These are phyloP conservation scores for Dryas integrifolia DNA, from an alignment of 331 rosid genomes.

Conservation along the genomic window DNA sequence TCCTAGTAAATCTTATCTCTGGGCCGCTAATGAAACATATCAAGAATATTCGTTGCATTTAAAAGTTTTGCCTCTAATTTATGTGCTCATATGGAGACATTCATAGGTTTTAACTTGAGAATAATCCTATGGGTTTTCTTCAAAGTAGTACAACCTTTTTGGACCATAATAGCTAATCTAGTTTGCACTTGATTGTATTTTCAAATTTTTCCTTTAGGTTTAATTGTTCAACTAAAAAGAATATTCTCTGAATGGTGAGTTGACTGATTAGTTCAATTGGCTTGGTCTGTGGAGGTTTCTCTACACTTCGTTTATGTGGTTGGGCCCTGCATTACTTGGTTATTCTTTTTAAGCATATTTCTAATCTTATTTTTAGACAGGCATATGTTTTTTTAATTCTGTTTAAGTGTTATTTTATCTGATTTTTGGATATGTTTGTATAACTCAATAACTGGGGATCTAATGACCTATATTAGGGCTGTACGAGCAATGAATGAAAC, in stretches of 20 bases:
- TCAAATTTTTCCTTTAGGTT: not conserved
- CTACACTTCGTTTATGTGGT: not conserved
- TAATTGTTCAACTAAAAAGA: not conserved
- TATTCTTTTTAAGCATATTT: not conserved
- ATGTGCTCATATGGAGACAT: not conserved
- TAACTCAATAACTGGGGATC: slow-evolving; percentile 30
- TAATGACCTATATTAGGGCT: slow-evolving; percentile 58
- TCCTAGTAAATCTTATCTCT: not conserved
- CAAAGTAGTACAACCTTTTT: not conserved
- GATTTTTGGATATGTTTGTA: slow-evolving; percentile 18
- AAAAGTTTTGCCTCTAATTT: not conserved
- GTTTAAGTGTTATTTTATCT: slow-evolving; percentile 18
- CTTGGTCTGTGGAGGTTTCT: not conserved
- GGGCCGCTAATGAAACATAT: not conserved
- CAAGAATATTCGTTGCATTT: not conserved
- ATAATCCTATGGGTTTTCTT: not conserved
- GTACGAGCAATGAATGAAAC: slow-evolving; percentile 98
- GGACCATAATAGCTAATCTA: not conserved
- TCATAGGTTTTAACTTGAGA: not conserved
- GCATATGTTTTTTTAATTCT: not conserved
- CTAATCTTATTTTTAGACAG: not conserved
- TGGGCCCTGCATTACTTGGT: not conserved
- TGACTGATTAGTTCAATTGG: not conserved
- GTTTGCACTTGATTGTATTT: not conserved
- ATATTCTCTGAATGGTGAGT: not conserved